phyloP scores from a whole-genome alignment of 2,329 filamentous ascomycete species.

The Penicillium sp. region DNA sequence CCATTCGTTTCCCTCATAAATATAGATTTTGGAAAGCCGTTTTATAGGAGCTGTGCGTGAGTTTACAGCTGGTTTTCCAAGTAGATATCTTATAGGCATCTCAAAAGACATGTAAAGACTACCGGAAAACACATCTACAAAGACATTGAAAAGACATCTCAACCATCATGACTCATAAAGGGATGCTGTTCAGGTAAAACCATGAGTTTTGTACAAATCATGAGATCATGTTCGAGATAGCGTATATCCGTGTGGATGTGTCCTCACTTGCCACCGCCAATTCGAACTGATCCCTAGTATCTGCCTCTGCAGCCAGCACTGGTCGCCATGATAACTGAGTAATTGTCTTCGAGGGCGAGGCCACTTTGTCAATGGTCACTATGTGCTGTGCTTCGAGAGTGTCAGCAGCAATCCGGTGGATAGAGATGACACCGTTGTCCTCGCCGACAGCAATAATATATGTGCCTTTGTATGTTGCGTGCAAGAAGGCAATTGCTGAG shows the following conservation, averaged over 20 bases:
- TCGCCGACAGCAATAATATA: slow-evolving; percentile 46
- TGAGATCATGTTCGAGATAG: slow-evolving; percentile 30
- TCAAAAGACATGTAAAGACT: no score
- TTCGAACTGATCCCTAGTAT: slow-evolving; percentile 22
- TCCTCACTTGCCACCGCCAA: slow-evolving; percentile 48
- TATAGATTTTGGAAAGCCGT: neutral
- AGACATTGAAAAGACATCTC: neutral
- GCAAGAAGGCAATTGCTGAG: slow-evolving; percentile 68
- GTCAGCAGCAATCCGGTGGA: slow-evolving; percentile 39
- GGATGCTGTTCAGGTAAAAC: neutral
- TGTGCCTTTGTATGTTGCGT: slow-evolving; percentile 23
- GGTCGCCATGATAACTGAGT: slow-evolving; percentile 70
- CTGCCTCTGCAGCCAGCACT: slow-evolving; percentile 6
- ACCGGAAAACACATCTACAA: neutral
- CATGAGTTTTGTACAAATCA: slow-evolving; percentile 20
- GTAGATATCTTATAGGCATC: no score
- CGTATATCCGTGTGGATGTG: slow-evolving; percentile 41
- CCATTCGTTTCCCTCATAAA: neutral
- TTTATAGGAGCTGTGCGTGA: no score
- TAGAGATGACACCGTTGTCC: slow-evolving; percentile 45
- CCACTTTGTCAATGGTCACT: slow-evolving; percentile 30
- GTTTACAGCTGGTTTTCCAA: no score
- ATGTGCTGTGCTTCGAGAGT: slow-evolving; percentile 28
- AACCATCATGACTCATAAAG: slow-evolving; percentile 10
- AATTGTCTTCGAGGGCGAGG: slow-evolving; percentile 62